Base-by-base conservation (phyloP, 352 stramenopile species). In the Globisporangium viniferum region DNA sequence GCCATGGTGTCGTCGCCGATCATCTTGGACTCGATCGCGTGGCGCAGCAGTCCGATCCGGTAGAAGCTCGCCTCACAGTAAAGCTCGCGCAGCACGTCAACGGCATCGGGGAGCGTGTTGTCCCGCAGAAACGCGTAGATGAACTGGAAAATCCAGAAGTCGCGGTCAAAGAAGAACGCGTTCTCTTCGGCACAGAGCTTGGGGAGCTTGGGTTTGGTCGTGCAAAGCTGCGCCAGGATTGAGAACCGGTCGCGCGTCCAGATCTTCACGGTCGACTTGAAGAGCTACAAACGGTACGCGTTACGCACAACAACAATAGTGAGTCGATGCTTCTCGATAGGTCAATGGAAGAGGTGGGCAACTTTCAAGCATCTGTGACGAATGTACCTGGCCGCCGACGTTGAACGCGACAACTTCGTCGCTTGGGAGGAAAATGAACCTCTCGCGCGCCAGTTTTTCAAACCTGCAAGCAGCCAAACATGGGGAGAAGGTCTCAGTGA, bases 11-110 rank as follows among this genome's bases (percentile, higher is more conserved):
- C 79, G 24, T 90, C 81, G 9, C 83, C 83, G 49, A 91, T 79
- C 77, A 91, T 88, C 63, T 85, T 85, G 67, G 81, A 78, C 66
- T 93, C 84, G 53, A 93, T 93, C n/a, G 83, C 84, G 58, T 90
- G 84, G 27, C 84, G 77, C 55, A 93, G 75, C 8, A 93, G 67
- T 20, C 84, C 82, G 44, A 92, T 75, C 46, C 86, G 84, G 51
- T 93, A 93, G 65, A 90, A 93, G 22, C 77, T 89, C 3, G 86
- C 86, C 62, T 93, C 83, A 65, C 81, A 91, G 65, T 93, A 93
- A 36, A 93, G 61, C 51, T 92, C 84, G n/a, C 84, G 82, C 55
- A 93, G 63, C 44, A 84, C 73, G 10, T 90, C 82, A 27, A 90
- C 65, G 5, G 70, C 59, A 18, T 88, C 76, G 0, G 86, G 83